phyloP scores from a whole-genome alignment of 148 eudicot genomes.

The Rhododendron kiyosumense region DNA sequence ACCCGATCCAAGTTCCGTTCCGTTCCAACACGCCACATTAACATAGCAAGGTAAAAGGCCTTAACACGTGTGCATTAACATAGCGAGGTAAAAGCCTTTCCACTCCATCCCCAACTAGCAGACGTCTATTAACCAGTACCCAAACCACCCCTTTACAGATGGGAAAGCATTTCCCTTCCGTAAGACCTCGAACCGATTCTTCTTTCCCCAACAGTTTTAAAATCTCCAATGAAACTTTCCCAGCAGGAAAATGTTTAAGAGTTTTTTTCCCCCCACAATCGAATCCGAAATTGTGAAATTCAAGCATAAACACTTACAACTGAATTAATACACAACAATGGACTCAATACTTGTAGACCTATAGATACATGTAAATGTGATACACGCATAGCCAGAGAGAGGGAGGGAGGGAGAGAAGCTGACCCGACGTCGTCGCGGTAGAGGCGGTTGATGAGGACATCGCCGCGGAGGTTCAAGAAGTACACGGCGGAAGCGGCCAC shows the following conservation, averaged over 20 bases:
- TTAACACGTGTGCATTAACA: neutral
- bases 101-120: neutral
- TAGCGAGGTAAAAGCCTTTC: neutral
- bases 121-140: neutral
- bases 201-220: neutral
- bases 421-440: slow-evolving; percentile 98
- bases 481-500: slow-evolving; percentile 96
- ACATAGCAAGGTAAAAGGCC: neutral
- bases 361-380: neutral
- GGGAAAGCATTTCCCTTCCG: neutral
- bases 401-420: slow-evolving; percentile 2
- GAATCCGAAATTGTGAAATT: neutral
- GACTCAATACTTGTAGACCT: neutral
- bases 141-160: neutral
- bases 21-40: neutral
- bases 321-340: neutral
- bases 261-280: too few relatives aligned
- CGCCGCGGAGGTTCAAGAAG: slow-evolving; percentile 95
- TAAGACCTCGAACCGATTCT: neutral
- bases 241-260: neutral
- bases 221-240: neutral
- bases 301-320: too few relatives aligned
- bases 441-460: slow-evolving; percentile 98
- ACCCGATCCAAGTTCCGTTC: neutral
- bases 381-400: neutral